Percentiles rank a stretch among this genome's conserved stretches.
Evolutionary conservation across 441 rosid genomes (phyloP).

Genomic region (Macaranga tanarius): DNA sequence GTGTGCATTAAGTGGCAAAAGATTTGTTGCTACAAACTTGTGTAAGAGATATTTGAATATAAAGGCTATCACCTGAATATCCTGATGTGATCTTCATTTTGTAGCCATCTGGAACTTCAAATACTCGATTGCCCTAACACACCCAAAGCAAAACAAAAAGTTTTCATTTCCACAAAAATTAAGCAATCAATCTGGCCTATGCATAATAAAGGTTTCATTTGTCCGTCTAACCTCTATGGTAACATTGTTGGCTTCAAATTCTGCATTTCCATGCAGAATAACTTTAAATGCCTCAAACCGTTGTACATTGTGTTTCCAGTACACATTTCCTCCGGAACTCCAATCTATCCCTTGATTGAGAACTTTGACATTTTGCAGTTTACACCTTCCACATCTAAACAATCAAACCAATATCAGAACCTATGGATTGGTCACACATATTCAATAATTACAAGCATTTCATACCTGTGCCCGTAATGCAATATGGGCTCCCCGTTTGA

Average conservation of each 20-base stretch:
- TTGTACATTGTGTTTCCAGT: conserved; percentile 81
- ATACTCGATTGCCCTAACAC: conserved; percentile 74
- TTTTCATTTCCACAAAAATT: too few species aligned
- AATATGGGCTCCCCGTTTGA: conserved; percentile 59
- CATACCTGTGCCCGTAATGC: conserved; percentile 73
- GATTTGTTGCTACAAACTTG: background rate
- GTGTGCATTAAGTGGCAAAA: background rate
- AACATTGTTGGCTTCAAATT: conserved; percentile 79
- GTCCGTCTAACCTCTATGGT: conserved; percentile 55
- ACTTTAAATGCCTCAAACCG: conserved; percentile 66
- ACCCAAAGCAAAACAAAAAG: background rate
- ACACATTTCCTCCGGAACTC: conserved; percentile 64
- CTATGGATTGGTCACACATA: background rate
- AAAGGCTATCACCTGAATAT: conserved; percentile 48
- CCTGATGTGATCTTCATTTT: conserved; percentile 63
- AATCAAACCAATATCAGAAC: conserved; percentile 15
- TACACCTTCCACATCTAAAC: conserved; percentile 85
- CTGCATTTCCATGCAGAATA: conserved; percentile 85
- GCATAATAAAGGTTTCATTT: background rate
- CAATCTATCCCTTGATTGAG: conserved; percentile 79
- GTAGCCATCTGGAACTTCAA: conserved; percentile 86
- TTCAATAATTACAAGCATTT: conserved; percentile 14
- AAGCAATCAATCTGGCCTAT: background rate
- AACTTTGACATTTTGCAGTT: conserved; percentile 67
- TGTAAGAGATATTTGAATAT: background rate